These are phyloP conservation scores for Mycena venus DNA, from an alignment of 768 basidiomycete species.

Conservation along the genomic window DNA sequence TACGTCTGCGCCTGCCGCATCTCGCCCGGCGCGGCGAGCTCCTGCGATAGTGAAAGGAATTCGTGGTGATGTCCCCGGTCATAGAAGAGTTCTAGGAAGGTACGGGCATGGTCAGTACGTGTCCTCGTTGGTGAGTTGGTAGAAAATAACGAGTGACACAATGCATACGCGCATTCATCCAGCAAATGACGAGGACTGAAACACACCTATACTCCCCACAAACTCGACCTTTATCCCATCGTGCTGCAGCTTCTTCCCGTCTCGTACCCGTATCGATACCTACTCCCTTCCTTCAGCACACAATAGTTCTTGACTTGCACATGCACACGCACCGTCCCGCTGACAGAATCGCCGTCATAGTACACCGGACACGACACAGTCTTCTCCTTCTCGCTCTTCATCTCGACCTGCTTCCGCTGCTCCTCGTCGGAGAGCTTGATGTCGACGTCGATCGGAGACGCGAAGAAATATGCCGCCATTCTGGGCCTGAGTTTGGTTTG, in stretches of 20 bases:
- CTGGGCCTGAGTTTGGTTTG: background rate
- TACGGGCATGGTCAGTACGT: constrained; percentile 7
- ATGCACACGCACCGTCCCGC: constrained; percentile 75
- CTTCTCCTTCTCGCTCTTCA: constrained; percentile 92
- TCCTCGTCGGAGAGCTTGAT: constrained; percentile 91
- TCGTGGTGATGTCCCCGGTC: constrained; percentile 99
- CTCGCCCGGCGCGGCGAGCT: constrained; percentile 95
- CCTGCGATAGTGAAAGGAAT: constrained; percentile 95
- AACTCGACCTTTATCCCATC: constrained; percentile 99
- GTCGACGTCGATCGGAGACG: constrained; percentile 92
- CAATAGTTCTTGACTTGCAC: background rate
- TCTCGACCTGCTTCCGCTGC: constrained; percentile 87
- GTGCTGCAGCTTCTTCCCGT: constrained; percentile 95
- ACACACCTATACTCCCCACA: constrained; percentile 92
- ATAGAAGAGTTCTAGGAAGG: constrained; percentile 84
- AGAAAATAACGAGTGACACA: background rate
- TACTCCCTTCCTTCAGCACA: constrained; percentile 43
- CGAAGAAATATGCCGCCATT: constrained; percentile 94
- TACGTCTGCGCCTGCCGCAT: constrained; percentile 97
- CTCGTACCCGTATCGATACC: constrained; percentile 90
- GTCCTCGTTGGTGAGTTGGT: background rate
- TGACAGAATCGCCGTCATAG: constrained; percentile 94
- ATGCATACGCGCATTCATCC: background rate
- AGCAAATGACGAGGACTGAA: background rate
- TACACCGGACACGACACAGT: constrained; percentile 90